Conservation (phyloP, 176 grass and related monocot genomes). For the Tuctoria greenei region DNA sequence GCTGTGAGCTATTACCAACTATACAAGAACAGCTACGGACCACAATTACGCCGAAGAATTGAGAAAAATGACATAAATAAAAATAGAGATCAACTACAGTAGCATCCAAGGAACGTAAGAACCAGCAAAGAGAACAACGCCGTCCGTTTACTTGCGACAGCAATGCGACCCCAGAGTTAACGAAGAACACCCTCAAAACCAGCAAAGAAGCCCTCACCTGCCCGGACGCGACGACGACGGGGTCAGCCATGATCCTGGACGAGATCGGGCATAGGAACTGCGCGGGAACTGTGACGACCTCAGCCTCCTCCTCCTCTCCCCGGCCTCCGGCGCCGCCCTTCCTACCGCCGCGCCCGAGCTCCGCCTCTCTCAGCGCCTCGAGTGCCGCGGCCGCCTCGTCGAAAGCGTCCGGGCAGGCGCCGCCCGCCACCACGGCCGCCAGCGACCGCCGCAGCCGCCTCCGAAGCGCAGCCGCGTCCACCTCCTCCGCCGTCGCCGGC, state of each 20-base stretch:
- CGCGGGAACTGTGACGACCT: conserved; percentile 31
- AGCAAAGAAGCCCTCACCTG: conserved; percentile 55
- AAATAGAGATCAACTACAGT: background rate
- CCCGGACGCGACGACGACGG: conserved; percentile 72
- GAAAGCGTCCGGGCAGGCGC: conserved; percentile 35
- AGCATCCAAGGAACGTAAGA: background rate
- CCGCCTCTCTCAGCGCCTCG: conserved; percentile 45
- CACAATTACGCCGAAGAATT: conserved; percentile 23
- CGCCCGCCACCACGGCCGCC: conserved; percentile 31
- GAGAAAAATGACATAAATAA: background rate
- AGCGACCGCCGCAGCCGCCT: conserved; percentile 47
- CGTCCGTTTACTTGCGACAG: background rate
- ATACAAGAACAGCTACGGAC: conserved; percentile 3
- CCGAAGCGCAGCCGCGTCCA: conserved; percentile 42
- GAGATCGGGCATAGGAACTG: conserved; percentile 80
- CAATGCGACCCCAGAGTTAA: conserved; percentile 9
- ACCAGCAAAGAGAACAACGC: background rate
- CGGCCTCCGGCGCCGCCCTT: conserved; percentile 13
- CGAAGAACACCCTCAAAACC: background rate
- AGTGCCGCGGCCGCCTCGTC: conserved; percentile 62
- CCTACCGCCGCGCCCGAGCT: conserved; percentile 31
- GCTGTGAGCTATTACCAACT: background rate
- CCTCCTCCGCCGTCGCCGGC: conserved; percentile 39
- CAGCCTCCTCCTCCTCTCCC: conserved; percentile 11
- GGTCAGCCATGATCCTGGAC: conserved; percentile 68